Percentiles rank a stretch among this genome's conserved stretches.
Evolutionary conservation across 2,329 filamentous ascomycete species (phyloP).

Genomic region (Sporothrix brunneoviolacea): DNA sequence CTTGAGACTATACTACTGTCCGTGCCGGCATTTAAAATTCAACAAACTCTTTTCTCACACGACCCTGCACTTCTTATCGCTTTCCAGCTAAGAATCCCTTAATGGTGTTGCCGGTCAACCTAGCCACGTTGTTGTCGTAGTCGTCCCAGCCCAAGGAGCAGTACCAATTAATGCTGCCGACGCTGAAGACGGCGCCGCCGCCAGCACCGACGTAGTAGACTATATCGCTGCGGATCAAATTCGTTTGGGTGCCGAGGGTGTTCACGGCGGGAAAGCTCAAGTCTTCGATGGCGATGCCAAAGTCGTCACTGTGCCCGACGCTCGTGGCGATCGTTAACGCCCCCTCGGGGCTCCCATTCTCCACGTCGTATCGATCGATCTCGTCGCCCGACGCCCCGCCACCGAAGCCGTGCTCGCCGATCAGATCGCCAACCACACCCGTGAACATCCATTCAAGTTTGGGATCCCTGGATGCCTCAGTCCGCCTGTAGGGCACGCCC

Average conservation of each 20-base stretch:
- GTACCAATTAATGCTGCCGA: slow-evolving; percentile 25
- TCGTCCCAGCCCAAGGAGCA: slow-evolving; percentile 20
- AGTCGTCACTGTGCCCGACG: slow-evolving; percentile 19
- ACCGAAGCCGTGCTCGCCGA: slow-evolving; percentile 23
- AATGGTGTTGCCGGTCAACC: too few species aligned
- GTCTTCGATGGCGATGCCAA: slow-evolving; percentile 21
- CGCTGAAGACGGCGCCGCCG: slow-evolving; percentile 18
- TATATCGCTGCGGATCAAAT: slow-evolving; percentile 21
- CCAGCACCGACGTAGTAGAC: slow-evolving; percentile 20
- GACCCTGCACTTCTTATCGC: too few species aligned
- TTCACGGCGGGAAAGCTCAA: slow-evolving; percentile 19
- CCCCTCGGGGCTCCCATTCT: slow-evolving; percentile 24
- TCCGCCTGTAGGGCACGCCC: slow-evolving; percentile 20
- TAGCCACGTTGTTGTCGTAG: slow-evolving; percentile 23
- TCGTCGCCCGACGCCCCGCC: slow-evolving; percentile 30
- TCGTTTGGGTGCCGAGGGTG: slow-evolving; percentile 20
- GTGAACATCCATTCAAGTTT: slow-evolving; percentile 15
- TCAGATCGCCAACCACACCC: slow-evolving; percentile 15
- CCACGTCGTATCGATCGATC: slow-evolving; percentile 28
- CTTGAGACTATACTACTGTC: too few species aligned
- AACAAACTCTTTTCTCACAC: too few species aligned
- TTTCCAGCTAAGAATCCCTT: too few species aligned
- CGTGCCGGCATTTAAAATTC: too few species aligned
- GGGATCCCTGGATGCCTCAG: slow-evolving; percentile 1
- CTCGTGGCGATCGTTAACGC: slow-evolving; percentile 24